Base-by-base conservation (phyloP, 2,329 filamentous ascomycete species). In the Sclerotinia nivalis region DNA sequence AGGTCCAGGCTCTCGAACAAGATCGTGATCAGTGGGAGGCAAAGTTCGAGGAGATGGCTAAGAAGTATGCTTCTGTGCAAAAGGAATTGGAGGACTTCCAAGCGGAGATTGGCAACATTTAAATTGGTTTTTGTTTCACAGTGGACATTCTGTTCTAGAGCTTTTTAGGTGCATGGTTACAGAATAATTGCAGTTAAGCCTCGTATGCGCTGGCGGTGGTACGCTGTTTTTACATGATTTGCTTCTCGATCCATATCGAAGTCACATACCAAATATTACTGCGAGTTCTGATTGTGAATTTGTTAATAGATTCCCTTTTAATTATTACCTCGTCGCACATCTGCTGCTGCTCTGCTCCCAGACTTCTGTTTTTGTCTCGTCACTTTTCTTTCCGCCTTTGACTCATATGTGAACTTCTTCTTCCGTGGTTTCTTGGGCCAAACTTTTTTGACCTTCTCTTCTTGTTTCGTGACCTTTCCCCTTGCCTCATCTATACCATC, bases 1-100 rank as follows among this genome's bases (percentile, higher is more conserved):
- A 98, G 87, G 96, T 98, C 77, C 93, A 97, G 83, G 95, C 96
- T 78, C 90, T 97, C 79, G 96, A 99, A 85, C 86, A 88, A 79
- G 89, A 94, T 81, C 91, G 93, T 78, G 93, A 97, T 83, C 89
- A 94, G 83, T 97, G 94, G 94, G 96, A 98, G 86, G 81, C 87
- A 83, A 98, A 99, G 87, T 98, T 96, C 85, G 96, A 98, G 84
- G 95, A 98, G 82, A 96, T 97, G 91, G 83, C 90, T 77, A 91
- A 94, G 89, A 97, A 97, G 85, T 91, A 96, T 86, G 84, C 84
- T 75, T 82, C 86, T 70, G 87, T 93, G 77, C 90, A 97, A 87
- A 95, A 95, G 87, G 93, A 97, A 81, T 85, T 97, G 80, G 90
- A 96, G 79, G 91, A 95, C 75, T 92, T 98, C 83, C 92, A 96